Evolutionary conservation across 2,329 filamentous ascomycete species (phyloP), one percentile per base, ranked within the genome.

Genomic region (Cercospora nicotianae): DNA sequence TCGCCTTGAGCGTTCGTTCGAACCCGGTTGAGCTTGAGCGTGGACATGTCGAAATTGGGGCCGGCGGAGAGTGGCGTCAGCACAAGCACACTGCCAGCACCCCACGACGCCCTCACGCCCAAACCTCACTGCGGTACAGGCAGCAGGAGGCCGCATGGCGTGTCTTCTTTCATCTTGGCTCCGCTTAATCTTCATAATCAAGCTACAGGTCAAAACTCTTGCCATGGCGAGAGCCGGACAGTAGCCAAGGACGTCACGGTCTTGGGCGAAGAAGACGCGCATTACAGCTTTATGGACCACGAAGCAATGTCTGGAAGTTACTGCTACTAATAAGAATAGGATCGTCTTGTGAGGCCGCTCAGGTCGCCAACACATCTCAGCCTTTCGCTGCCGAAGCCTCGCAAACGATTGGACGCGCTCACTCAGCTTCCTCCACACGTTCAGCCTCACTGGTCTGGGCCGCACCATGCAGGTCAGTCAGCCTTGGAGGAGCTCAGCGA

Each of bases 381-480:
- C 61, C 61, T 36, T 7, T 20, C 28, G 61, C 39, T 55, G 61
- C 55, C 31, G 61, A 48, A 36, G 30, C 28, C 18, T 31, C 30
- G 18, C 26, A 63, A 30, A 55, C 18, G 61, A 63, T 63, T 63
- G 61, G 61, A 63, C 48, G 10, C 30, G 45, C 28, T 31, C 28
- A n/a, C 45, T 55, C 61, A 55, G 61, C 61, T 63, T 55, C 61
- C 48, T 53, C 39, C 48, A 55, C 61, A 63, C 9, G 10, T 63
- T 20, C 61, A 55, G 61, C 61, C 61, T 63, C 45, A 62, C 60
- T 48, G 61, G 23, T 55, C 61, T 53, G 51, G 61, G 20, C 60
- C 45, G 61, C 61, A 51, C n/a, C 20, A 33, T 33, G 45, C 39
- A 55, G 61, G 28, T 63, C 61, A 63, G 31, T 36, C 55, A 55